Conservation (phyloP, 1,284 basidiomycete genomes). For the Pyrrhoderma noxium region DNA sequence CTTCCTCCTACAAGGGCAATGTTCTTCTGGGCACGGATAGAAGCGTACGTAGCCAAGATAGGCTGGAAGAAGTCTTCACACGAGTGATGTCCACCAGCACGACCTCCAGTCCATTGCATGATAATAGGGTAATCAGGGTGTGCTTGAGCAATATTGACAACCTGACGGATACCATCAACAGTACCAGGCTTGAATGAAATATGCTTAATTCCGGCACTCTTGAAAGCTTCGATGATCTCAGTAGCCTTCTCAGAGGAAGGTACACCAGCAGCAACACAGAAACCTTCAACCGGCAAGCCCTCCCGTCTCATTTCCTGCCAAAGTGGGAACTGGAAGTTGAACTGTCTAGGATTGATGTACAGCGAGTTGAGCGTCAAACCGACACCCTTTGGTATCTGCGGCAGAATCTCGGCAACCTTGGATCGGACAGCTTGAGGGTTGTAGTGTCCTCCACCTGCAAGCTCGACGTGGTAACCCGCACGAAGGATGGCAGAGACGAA, state of each 20-base stretch:
- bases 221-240: constrained; percentile 81
- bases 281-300: constrained; percentile 93
- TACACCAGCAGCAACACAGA: constrained; percentile 96
- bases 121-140: constrained; percentile 98
- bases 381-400: constrained; percentile 75
- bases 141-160: constrained; percentile 89
- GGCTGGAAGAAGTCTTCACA: constrained; percentile 99
- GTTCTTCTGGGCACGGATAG: constrained; percentile 86
- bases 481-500: constrained; percentile 89
- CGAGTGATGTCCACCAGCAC: constrained; percentile 98
- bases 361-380: constrained; percentile 93
- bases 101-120: constrained; percentile 97
- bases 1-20: constrained; percentile 92
- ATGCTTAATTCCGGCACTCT: constrained; percentile 82
- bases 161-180: constrained; percentile 94
- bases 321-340: constrained; percentile 92
- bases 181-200: constrained; percentile 97
- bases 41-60: constrained; percentile 82
- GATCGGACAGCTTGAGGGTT: constrained; percentile 80
- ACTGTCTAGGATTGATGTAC: constrained; percentile 98
- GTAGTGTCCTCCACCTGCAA: constrained; percentile 98
- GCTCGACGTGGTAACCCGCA: constrained; percentile 93
- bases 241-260: constrained; percentile 90
- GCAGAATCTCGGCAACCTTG: constrained; percentile 87
- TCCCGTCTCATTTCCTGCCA: constrained; percentile 98